Evolutionary conservation across 179 eudicot genomes (phyloP).

Genomic region (Silene vulgaris): DNA sequence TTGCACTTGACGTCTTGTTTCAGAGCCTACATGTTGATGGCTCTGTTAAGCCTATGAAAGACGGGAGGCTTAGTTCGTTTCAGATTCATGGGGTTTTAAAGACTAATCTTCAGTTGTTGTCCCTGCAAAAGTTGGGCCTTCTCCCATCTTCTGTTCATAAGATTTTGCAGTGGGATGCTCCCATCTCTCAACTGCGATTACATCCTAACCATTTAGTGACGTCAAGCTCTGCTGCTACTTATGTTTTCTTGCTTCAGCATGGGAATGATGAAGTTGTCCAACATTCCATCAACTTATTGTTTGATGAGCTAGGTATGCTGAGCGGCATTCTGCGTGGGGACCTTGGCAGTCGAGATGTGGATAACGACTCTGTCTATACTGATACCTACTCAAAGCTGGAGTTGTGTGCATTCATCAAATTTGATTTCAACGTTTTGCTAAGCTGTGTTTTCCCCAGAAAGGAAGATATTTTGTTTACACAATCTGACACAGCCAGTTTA

Average conservation of each 20-base stretch:
- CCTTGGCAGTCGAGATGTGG: constrained; percentile 25
- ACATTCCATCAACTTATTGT: constrained; percentile 47
- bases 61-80: constrained; percentile 50
- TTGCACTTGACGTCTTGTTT: constrained; percentile 65
- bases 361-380: constrained; percentile 10
- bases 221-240: constrained; percentile 84
- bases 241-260: constrained; percentile 90
- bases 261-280: constrained; percentile 73
- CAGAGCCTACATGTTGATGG: constrained; percentile 57
- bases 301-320: constrained; percentile 61
- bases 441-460: constrained; percentile 56
- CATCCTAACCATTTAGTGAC: constrained; percentile 92
- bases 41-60: constrained; percentile 23
- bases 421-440: constrained; percentile 71
- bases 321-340: constrained; percentile 39
- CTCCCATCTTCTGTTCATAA: constrained; percentile 66
- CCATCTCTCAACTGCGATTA: constrained; percentile 80
- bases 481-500: constrained; percentile 49
- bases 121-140: constrained; percentile 85
- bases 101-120: constrained; percentile 85
- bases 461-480: constrained; percentile 37
- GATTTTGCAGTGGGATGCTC: constrained; percentile 61
- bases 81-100: constrained; percentile 95
- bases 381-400: constrained; percentile 52
- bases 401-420: constrained; percentile 63